Conservation (phyloP, 2,329 filamentous ascomycete genomes). For the Atkinsonella texensis region DNA sequence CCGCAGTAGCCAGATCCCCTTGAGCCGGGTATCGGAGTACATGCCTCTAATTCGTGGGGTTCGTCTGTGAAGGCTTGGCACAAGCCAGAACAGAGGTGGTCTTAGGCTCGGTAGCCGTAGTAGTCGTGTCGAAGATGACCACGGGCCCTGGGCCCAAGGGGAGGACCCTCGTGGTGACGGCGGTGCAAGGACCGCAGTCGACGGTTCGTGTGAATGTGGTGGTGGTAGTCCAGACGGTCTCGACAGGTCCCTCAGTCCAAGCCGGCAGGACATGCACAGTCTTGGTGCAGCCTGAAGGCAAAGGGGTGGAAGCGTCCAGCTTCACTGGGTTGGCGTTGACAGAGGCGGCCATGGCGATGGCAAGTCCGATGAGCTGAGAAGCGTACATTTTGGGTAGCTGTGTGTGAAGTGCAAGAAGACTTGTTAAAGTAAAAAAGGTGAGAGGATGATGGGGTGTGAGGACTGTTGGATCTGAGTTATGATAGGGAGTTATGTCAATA, state of each 20-base stretch:
- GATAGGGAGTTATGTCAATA: too few relatives aligned
- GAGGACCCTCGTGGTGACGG: constrained; percentile 3
- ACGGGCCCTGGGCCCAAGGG: constrained; percentile 11
- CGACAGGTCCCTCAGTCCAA: constrained; percentile 11
- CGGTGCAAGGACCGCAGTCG: constrained; percentile 16
- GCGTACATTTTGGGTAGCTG: not conserved
- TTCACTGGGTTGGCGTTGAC: constrained; percentile 3
- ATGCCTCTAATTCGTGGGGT: not conserved
- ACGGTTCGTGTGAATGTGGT: constrained; percentile 11
- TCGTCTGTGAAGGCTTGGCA: not conserved
- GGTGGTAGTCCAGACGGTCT: constrained; percentile 17
- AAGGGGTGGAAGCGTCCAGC: not conserved
- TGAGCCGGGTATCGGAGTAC: not conserved
- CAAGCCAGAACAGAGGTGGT: constrained; percentile 7
- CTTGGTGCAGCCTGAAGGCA: constrained; percentile 7
- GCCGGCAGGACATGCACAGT: not conserved
- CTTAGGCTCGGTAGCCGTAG: constrained; percentile 8
- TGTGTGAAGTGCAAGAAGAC: not conserved
- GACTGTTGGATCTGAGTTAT: not conserved
- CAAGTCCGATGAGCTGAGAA: not conserved
- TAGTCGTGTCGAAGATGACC: constrained; percentile 12
- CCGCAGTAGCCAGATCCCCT: not conserved
- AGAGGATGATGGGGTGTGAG: not conserved
- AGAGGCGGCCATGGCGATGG: constrained; percentile 2
- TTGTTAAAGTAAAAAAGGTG: not conserved